These are phyloP conservation scores for Pseudohyphozyma bogoriensis DNA, from an alignment of 768 basidiomycete species.

Conservation along the genomic window DNA sequence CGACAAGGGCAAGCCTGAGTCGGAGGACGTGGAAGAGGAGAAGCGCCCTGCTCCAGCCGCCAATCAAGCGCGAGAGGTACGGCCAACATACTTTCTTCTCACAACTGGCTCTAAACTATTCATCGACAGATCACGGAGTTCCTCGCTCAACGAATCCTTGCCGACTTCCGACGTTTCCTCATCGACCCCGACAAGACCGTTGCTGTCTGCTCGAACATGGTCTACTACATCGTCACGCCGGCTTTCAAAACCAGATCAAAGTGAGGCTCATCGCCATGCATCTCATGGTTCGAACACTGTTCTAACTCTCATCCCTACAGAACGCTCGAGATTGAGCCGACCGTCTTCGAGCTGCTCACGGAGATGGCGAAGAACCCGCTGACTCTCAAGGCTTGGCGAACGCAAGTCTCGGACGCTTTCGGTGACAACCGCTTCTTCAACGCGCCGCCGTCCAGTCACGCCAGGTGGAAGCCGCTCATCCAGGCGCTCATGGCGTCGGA, in stretches of 20 bases:
- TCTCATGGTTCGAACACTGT: not conserved
- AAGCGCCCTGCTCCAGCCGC: not conserved
- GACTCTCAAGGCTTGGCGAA: constrained; percentile 73
- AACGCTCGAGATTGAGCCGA: constrained; percentile 58
- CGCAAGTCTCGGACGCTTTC: constrained; percentile 66
- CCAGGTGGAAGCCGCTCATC: constrained; percentile 66
- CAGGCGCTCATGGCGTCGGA: constrained; percentile 74
- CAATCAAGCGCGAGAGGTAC: not conserved
- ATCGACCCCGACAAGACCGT: constrained; percentile 74
- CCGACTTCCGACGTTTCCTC: constrained; percentile 45
- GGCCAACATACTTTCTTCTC: not conserved
- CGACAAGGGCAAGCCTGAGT: constrained; percentile 10
- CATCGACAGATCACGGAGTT: constrained; percentile 12
- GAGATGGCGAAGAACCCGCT: constrained; percentile 64
- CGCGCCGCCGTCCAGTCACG: constrained; percentile 49
- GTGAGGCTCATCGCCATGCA: constrained; percentile 40
- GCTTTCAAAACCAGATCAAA: constrained; percentile 65
- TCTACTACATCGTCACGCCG: constrained; percentile 72
- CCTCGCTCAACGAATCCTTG: constrained; percentile 7
- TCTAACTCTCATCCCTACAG: constrained; percentile 44
- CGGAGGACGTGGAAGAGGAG: constrained; percentile 1
- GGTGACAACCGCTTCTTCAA: constrained; percentile 83
- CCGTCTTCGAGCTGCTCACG: constrained; percentile 55
- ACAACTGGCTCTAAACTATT: not conserved
- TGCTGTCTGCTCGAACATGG: constrained; percentile 67